Evolutionary conservation across 768 basidiomycete genomes (phyloP).

Genomic region (Lyophyllum semitale): DNA sequence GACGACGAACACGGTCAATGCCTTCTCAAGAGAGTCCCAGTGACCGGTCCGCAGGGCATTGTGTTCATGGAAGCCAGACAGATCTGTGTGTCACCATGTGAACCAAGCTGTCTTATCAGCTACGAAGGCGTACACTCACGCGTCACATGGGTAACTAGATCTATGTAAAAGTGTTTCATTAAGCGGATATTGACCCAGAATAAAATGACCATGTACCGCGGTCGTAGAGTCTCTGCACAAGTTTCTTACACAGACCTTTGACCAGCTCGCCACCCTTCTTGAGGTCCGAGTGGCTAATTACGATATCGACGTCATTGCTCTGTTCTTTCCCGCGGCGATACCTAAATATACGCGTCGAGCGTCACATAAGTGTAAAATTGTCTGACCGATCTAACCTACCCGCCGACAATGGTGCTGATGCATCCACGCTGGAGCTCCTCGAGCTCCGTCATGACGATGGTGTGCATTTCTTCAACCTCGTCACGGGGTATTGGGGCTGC

Average conservation of each 20-base stretch:
- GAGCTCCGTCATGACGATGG: conserved; percentile 67
- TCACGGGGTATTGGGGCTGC: conserved; percentile 57
- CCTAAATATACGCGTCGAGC: conserved; percentile 34
- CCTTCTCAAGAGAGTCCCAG: conserved; percentile 84
- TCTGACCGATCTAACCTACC: conserved; percentile 45
- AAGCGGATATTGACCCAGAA: neutral
- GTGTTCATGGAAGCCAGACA: conserved; percentile 60
- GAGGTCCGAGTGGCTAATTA: conserved; percentile 72
- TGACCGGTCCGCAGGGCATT: conserved; percentile 57
- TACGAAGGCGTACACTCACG: conserved; percentile 49
- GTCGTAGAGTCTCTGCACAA: conserved; percentile 59
- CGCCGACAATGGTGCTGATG: conserved; percentile 76
- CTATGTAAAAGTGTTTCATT: conserved; percentile 30
- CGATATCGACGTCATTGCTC: conserved; percentile 88
- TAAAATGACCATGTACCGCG: conserved; percentile 42
- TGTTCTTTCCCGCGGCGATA: conserved; percentile 82
- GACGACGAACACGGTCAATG: conserved; percentile 75
- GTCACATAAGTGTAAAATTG: neutral
- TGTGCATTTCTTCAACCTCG: conserved; percentile 81
- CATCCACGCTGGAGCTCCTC: conserved; percentile 65
- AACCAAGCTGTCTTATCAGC: neutral
- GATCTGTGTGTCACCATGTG: conserved; percentile 37
- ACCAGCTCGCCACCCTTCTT: conserved; percentile 44
- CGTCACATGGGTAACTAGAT: conserved; percentile 81
- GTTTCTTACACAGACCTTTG: conserved; percentile 61